Evolutionary conservation across 2,329 filamentous ascomycete genomes (phyloP).

Genomic region (Cryphonectria carpinicola): DNA sequence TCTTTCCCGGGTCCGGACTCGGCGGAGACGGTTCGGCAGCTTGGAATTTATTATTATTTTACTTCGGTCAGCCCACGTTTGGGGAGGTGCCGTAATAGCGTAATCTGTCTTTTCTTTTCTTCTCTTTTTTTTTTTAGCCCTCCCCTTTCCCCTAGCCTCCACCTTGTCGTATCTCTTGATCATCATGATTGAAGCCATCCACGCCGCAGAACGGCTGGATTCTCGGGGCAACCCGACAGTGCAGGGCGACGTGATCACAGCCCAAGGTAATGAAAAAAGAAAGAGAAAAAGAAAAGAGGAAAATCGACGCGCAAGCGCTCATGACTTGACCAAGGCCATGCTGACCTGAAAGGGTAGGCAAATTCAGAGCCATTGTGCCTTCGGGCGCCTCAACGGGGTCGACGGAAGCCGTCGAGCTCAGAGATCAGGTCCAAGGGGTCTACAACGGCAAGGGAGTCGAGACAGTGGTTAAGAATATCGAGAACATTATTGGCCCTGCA

Average conservation of each 20-base stretch:
- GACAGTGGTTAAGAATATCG: conserved; percentile 59
- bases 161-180: background rate
- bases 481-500: conserved; percentile 56
- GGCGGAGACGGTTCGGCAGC: background rate
- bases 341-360: conserved; percentile 31
- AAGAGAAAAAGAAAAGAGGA: background rate
- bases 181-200: conserved; percentile 25
- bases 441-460: conserved; percentile 60
- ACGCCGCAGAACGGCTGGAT: conserved; percentile 38
- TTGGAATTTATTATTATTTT: background rate
- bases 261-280: conserved; percentile 30
- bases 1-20: background rate
- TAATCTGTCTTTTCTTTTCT: background rate
- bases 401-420: conserved; percentile 41
- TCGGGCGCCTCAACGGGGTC: conserved; percentile 41
- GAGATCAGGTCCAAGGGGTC: conserved; percentile 55
- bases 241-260: conserved; percentile 37
- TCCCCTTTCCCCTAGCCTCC: background rate
- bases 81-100: too few species aligned
- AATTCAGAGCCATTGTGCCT: conserved; percentile 38
- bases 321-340: background rate
- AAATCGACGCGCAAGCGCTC: background rate
- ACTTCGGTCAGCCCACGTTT: background rate
- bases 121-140: too few species aligned
- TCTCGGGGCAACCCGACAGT: conserved; percentile 42